These are phyloP conservation scores for Lasiodiplodia sp. DNA, from an alignment of 2,329 filamentous ascomycete genomes.

Conservation along the genomic window DNA sequence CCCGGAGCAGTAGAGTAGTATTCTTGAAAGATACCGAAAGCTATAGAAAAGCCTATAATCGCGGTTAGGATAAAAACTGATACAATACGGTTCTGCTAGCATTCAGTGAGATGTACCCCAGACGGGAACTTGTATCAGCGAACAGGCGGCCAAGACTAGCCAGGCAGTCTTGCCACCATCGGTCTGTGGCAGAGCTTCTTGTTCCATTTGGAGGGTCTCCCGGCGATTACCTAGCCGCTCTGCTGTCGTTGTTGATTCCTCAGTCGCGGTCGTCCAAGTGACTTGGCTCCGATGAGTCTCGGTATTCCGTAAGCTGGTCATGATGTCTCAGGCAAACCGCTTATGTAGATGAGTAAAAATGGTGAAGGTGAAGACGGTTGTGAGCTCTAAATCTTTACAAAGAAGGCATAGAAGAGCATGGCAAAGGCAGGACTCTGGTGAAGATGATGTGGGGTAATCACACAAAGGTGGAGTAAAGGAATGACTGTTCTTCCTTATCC, in stretches of 20 bases:
- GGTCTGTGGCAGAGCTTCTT: conserved; percentile 32
- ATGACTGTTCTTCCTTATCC: conserved; percentile 7
- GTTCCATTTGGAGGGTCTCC: conserved; percentile 31
- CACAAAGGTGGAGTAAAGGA: conserved; percentile 19
- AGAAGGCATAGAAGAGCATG: not conserved
- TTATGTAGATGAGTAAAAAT: not conserved
- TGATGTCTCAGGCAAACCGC: not conserved
- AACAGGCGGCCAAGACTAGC: conserved; percentile 37
- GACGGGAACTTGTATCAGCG: conserved; percentile 37
- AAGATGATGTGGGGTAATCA: not conserved
- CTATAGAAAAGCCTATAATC: conserved; percentile 31
- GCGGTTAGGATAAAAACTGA: not conserved
- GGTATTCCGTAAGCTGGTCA: not conserved
- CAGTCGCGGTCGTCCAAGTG: not conserved
- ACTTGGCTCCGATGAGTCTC: not conserved
- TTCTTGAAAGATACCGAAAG: conserved; percentile 38
- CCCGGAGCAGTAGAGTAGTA: conserved; percentile 34
- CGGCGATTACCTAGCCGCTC: not conserved
- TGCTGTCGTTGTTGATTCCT: not conserved
- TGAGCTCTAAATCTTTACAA: not conserved
- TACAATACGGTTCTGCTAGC: not conserved
- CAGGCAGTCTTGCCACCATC: conserved; percentile 37
- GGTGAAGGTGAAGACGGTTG: not conserved
- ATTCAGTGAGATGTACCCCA: conserved; percentile 24
- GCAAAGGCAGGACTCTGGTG: not conserved